Evolutionary conservation across 2,329 filamentous ascomycete species (phyloP), one percentile per base, ranked within the genome.

Genomic region (Cladosporium austrohemisphaericum): DNA sequence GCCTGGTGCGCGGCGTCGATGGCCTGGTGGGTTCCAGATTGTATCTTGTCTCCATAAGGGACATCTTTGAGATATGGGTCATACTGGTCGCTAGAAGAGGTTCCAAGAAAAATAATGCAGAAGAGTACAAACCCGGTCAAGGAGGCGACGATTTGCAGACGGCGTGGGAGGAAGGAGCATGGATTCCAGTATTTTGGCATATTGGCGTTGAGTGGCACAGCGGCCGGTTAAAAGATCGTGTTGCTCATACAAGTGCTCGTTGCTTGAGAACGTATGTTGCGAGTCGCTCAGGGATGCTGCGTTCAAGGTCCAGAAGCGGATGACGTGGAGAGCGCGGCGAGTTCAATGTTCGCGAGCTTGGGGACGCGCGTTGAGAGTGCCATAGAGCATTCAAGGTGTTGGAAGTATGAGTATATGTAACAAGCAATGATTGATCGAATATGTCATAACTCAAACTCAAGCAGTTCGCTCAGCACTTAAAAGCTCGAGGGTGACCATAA

Each of bases 111-210:
- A 46, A 67, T 29, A 45, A 69, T 61, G 53, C 60, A 63, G 56
- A 73, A 64, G 14, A 73, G 56, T 29, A 66, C 43, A 41, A 74
- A 59, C 29, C 65, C 45, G 3, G 69, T 57, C 41, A 72, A 52
- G 50, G 65, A 61, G 41, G 68, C 61, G 41, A 76, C 65, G 52
- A 72, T 62, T 61, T 75, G 72, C 52, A 76, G 70, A 22, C 74
- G 67, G 41, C 71, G 70, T n/a, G 73, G 72, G 10, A 72, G 71
- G 50, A 61, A 61, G 18, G 63, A 61, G 55, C 64, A 68, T 28
- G 65, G 65, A 45, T 67, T 68, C 23, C 50, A 41, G 43, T 51
- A 18, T 19, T 41, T 47, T n/a, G 55, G 49, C 60, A 63, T 62
- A 8, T 36, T 45, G 29, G 19, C 25, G 31, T 20, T 3, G 29